Evolutionary conservation across 1,284 basidiomycete species (phyloP).

Genomic region (Leccinum cinnamomeum): DNA sequence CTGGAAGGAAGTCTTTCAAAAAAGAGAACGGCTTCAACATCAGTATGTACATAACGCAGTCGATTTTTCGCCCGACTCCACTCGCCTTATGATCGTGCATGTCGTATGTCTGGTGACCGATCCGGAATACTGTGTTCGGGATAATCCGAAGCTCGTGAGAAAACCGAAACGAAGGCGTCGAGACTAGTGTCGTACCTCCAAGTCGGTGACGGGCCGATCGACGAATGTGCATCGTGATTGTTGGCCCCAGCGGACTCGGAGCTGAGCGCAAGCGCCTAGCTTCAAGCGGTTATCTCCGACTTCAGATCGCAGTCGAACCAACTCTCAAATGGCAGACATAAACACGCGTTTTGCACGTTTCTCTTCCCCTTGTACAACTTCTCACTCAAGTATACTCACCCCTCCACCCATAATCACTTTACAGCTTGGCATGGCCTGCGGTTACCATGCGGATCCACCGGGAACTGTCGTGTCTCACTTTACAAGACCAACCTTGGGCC

Average conservation of each 20-base stretch:
- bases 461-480: not conserved
- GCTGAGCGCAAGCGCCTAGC: not conserved
- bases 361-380: not conserved
- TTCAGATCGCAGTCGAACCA: not conserved
- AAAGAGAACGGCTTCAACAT: too few species aligned
- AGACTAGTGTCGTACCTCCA: not conserved
- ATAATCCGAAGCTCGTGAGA: not conserved
- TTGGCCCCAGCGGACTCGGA: not conserved
- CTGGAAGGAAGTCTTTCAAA: not conserved
- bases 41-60: not conserved
- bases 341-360: not conserved
- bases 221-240: not conserved
- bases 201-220: not conserved
- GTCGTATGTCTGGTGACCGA: not conserved
- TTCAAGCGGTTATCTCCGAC: not conserved
- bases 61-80: not conserved
- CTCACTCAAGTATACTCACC: not conserved
- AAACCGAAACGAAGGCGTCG: not conserved
- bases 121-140: too few species aligned
- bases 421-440: constrained; percentile 1
- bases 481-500: not conserved
- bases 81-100: not conserved
- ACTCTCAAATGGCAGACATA: not conserved
- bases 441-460: constrained; percentile 1
- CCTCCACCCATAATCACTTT: not conserved